phyloP scores from a whole-genome alignment of 2,329 filamentous ascomycete species.

The Cytospora schulzeri region DNA sequence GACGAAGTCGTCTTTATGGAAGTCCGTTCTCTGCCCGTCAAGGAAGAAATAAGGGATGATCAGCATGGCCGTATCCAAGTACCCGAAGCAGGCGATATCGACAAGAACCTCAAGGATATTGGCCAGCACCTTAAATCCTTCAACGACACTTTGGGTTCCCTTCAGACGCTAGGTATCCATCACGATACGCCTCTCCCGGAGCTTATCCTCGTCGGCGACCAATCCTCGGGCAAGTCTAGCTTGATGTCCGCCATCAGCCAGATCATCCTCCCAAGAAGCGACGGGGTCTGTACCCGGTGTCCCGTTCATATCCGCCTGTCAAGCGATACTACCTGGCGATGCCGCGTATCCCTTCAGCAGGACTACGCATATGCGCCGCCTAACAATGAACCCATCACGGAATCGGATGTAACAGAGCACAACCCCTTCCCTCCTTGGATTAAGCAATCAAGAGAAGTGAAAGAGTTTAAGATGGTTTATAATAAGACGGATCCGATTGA shows the following conservation, averaged over 20 bases:
- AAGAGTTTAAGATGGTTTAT: conserved; percentile 65
- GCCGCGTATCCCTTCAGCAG: conserved; percentile 65
- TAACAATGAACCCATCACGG: conserved; percentile 41
- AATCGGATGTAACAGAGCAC: conserved; percentile 49
- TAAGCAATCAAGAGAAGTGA: conserved; percentile 47
- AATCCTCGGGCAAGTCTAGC: conserved; percentile 80
- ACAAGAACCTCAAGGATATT: conserved; percentile 53
- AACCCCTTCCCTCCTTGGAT: conserved; percentile 70
- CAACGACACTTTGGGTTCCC: conserved; percentile 66
- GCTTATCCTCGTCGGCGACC: conserved; percentile 82
- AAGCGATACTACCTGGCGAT: conserved; percentile 64
- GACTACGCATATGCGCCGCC: conserved; percentile 61
- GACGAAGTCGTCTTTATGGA: conserved; percentile 36
- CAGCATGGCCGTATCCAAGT: conserved; percentile 1
- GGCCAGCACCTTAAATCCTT: conserved; percentile 65
- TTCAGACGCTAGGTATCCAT: conserved; percentile 73
- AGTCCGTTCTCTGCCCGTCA: conserved; percentile 28
- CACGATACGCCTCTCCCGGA: conserved; percentile 73
- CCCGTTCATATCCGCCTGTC: conserved; percentile 78
- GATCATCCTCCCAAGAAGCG: conserved; percentile 70
- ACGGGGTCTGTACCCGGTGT: conserved; percentile 77
- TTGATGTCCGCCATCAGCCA: conserved; percentile 66
- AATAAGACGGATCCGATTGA: conserved; percentile 67
- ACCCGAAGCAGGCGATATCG: conserved; percentile 32
- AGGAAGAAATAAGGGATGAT: conserved; percentile 13